phyloP scores from a whole-genome alignment of 2,329 filamentous ascomycete species.

The Hysterium pulicare region DNA sequence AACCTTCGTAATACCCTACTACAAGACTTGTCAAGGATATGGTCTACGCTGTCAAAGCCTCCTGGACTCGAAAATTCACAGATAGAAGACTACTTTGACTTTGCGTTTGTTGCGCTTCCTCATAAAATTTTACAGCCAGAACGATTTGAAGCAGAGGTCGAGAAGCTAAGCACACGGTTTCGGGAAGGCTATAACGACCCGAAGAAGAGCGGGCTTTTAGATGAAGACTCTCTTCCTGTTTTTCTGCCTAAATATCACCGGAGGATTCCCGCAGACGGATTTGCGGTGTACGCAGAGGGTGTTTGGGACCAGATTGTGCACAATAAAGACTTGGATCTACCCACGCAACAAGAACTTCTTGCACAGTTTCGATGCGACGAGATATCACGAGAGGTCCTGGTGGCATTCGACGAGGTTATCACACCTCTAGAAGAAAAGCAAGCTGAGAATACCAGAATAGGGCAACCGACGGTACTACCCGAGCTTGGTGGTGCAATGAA shows the following conservation, averaged over 20 bases:
- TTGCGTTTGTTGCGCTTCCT: conserved; percentile 90
- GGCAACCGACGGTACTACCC: conserved; percentile 68
- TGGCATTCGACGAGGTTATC: conserved; percentile 79
- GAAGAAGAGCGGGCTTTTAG: conserved; percentile 58
- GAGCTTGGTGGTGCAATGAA: conserved; percentile 74
- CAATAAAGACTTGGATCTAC: conserved; percentile 96
- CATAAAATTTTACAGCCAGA: conserved; percentile 97
- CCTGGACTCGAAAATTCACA: conserved; percentile 79
- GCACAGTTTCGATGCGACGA: conserved; percentile 98
- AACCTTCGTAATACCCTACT: conserved; percentile 89
- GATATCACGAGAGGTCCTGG: conserved; percentile 83
- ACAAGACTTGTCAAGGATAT: conserved; percentile 87
- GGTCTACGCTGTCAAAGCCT: conserved; percentile 90
- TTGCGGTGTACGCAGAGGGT: conserved; percentile 86
- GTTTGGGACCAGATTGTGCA: conserved; percentile 98
- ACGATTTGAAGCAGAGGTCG: conserved; percentile 78
- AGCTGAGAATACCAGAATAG: conserved; percentile 67
- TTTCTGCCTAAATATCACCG: conserved; percentile 94
- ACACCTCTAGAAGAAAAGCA: conserved; percentile 83
- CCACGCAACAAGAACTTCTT: conserved; percentile 93
- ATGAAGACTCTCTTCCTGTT: conserved; percentile 73
- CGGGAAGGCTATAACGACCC: conserved; percentile 72
- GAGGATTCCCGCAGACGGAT: conserved; percentile 94
- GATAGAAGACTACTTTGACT: conserved; percentile 98
- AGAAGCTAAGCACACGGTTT: conserved; percentile 77